Evolutionary conservation across 2,329 filamentous ascomycete genomes (phyloP).

Genomic region (Colletotrichum gigasporum): DNA sequence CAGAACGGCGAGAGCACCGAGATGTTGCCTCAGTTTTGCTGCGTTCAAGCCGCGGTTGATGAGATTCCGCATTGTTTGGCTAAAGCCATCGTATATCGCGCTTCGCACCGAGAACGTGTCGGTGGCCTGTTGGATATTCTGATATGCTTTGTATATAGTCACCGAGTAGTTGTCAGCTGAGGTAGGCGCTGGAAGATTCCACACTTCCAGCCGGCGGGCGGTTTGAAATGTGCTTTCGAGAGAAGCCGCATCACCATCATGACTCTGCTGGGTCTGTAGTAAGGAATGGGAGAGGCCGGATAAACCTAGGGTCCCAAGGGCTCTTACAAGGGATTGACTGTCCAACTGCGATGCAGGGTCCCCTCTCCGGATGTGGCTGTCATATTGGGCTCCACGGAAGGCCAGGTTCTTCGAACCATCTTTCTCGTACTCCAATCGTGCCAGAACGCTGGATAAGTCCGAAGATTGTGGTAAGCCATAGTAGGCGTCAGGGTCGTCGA

Average conservation of each 20-base stretch:
- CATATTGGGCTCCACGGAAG: conserved; percentile 90
- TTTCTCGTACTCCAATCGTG: conserved; percentile 87
- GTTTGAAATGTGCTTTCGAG: conserved; percentile 81
- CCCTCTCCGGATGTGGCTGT: conserved; percentile 78
- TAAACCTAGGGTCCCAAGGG: conserved; percentile 82
- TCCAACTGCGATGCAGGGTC: conserved; percentile 67
- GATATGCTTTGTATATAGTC: conserved; percentile 82
- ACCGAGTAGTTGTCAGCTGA: conserved; percentile 70
- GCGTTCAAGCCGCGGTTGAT: conserved; percentile 58
- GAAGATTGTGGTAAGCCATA: conserved; percentile 87
- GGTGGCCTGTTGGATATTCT: conserved; percentile 76
- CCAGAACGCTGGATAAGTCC: conserved; percentile 79
- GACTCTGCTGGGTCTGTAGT: conserved; percentile 71
- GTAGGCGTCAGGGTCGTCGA: conserved; percentile 96
- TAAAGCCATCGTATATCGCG: conserved; percentile 71
- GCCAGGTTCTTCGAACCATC: conserved; percentile 88
- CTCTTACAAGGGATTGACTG: conserved; percentile 76
- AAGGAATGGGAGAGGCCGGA: conserved; percentile 87
- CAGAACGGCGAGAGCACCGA: conserved; percentile 75
- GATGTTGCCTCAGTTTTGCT: conserved; percentile 60
- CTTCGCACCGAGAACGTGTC: conserved; percentile 62
- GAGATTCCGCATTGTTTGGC: conserved; percentile 68
- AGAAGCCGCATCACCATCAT: conserved; percentile 65
- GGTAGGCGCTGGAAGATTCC: conserved; percentile 84
- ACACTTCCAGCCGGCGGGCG: conserved; percentile 85